Percentiles rank a stretch among this genome's conserved stretches.
Conservation (phyloP, 495 filamentous ascomycete genomes). For the Hyphodiscus hymeniophilus region DNA sequence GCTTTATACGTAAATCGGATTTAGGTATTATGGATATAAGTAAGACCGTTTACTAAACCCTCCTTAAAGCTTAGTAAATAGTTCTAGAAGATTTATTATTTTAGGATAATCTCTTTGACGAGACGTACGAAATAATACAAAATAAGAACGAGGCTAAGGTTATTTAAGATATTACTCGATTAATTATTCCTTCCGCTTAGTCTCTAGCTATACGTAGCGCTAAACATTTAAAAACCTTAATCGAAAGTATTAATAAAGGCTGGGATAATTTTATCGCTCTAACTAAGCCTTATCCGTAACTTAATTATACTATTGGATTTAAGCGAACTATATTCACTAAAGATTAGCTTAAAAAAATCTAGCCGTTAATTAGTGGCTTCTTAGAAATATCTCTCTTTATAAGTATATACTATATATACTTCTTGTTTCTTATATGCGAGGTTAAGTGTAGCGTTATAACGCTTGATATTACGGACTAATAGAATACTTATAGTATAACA, state of each 20-base stretch:
- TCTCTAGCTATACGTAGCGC: slow-evolving; percentile 23
- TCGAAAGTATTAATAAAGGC: slow-evolving; percentile 37
- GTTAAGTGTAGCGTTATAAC: too few species aligned
- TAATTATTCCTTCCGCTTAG: slow-evolving; percentile 33
- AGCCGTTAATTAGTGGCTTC: too few species aligned
- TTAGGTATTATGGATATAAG: slow-evolving; percentile 25
- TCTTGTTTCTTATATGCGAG: too few species aligned
- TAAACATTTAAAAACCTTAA: slow-evolving; percentile 25
- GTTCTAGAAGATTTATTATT: slow-evolving; percentile 30
- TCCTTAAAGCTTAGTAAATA: slow-evolving; percentile 27
- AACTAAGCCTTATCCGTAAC: too few species aligned
- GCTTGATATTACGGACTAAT: too few species aligned
- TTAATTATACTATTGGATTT: too few species aligned
- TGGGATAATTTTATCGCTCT: too few species aligned
- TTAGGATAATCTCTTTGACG: slow-evolving; percentile 27
- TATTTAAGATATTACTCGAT: slow-evolving; percentile 29
- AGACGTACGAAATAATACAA: slow-evolving; percentile 23
- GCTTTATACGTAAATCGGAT: slow-evolving; percentile 31
- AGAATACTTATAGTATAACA: too few species aligned
- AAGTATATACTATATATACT: too few species aligned
- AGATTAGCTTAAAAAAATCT: too few species aligned
- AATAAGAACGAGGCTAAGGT: slow-evolving; percentile 32
- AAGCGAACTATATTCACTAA: too few species aligned
- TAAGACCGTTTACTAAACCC: slow-evolving; percentile 18
- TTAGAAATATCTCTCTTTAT: too few species aligned